Evolutionary conservation across 768 basidiomycete species (phyloP), one percentile per base, ranked within the genome.

Genomic region (Termitomyces sp.): DNA sequence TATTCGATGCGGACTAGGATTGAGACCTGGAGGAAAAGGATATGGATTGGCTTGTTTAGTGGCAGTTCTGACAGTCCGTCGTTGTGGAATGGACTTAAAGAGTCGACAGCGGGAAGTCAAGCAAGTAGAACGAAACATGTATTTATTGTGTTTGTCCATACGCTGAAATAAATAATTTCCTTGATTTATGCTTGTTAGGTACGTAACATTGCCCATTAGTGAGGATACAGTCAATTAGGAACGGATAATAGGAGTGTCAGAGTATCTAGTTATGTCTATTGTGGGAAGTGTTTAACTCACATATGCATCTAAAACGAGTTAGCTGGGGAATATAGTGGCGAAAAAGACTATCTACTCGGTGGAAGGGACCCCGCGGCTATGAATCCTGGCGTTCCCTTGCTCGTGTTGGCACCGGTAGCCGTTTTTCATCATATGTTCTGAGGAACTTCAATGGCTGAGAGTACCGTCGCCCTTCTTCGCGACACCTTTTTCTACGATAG

Each of bases 1-100:
- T 47, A 86, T 82, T 67, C 86, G 82, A 66, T 86, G 80, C 2
- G 85, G 83, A 20, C 79, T 83, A 7, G 85, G 85, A 66, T 81
- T 75, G 26, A 72, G 66, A 50, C 76, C 74, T 1, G 71, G 64
- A 12, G 85, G 85, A 56, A 77, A 87, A 18, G 85, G 84, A 66
- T 74, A 86, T 20, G 68, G 69, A 60, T 62, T 62, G n/a, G 55
- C 16, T 1, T 47, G n/a, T 41, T 38, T 20, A 26, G 55, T 35
- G n/a, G 58, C 40, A 9, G 66, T 43, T 6, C 35, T 41, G 32
- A 46, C 44, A 8, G 43, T 43, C 35, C 57, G 54, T 23, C 32
- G 60, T 50, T 49, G 41, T 41, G 30, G n/a, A 54, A 44, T 4
- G 35, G 36, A 30, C 54, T 55, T 52, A 7, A 49, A 36, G 20